Evolutionary conservation across 176 grass and related monocot genomes (phyloP).

Genomic region (Cenchrus fungigraminus): DNA sequence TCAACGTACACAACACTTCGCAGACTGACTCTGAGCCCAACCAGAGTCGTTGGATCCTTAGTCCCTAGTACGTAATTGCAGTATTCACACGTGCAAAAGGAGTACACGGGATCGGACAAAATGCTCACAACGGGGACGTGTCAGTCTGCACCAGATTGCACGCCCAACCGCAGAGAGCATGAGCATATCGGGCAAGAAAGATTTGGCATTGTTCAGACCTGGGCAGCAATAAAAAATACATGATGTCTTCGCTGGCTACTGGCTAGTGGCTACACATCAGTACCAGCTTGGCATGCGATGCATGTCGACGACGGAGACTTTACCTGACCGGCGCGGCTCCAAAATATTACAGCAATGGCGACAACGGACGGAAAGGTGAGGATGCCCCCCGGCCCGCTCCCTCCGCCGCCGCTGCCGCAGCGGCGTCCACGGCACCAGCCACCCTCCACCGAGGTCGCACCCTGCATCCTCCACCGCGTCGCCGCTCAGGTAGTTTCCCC

Average conservation of each 20-base stretch:
- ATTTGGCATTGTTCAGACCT: slow-evolving; percentile 13
- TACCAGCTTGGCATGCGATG: slow-evolving; percentile 24
- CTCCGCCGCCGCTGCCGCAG: too few species aligned
- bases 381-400: too few species aligned
- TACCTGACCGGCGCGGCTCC: not conserved
- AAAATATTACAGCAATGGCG: not conserved
- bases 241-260: not conserved
- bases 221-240: not conserved
- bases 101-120: not conserved
- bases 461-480: too few species aligned
- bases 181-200: not conserved
- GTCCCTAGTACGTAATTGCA: not conserved
- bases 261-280: not conserved
- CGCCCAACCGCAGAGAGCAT: not conserved
- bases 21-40: not conserved
- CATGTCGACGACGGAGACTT: slow-evolving; percentile 10
- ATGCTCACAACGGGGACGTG: not conserved
- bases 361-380: too few species aligned
- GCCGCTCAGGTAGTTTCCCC: too few species aligned
- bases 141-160: slow-evolving; percentile 3
- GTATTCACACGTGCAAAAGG: not conserved
- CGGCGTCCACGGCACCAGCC: too few species aligned
- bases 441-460: too few species aligned
- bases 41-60: not conserved
- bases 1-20: not conserved